Conservation (phyloP, 768 basidiomycete genomes). For the Macrolepiota albuminosa region DNA sequence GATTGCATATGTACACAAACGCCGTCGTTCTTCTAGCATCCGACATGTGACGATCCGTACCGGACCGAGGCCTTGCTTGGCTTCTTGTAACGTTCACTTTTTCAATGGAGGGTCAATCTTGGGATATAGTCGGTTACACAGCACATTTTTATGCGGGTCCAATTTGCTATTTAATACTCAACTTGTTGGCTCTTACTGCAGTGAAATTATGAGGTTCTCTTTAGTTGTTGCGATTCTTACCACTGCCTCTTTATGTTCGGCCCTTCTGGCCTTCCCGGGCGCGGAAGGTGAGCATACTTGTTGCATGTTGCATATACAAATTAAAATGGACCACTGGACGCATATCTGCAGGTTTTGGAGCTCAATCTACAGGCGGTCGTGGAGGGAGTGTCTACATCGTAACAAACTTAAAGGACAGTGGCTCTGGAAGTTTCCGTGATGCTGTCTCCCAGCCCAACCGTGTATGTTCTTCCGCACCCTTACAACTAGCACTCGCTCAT, state of each 20-base stretch:
- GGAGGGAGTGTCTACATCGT: slow-evolving; percentile 30
- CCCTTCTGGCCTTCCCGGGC: slow-evolving; percentile 28
- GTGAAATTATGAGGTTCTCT: slow-evolving; percentile 9
- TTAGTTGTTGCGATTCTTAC: slow-evolving; percentile 2
- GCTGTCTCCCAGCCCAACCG: slow-evolving; percentile 27
- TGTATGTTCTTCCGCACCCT: slow-evolving; percentile 9
- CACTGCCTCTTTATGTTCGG: slow-evolving; percentile 15
- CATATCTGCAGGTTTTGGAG: slow-evolving; percentile 24
- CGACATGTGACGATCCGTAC: slow-evolving; percentile 7
- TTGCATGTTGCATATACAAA: neutral
- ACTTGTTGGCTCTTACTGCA: neutral
- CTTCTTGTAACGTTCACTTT: neutral
- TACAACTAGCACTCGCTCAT: neutral
- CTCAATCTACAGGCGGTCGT: slow-evolving; percentile 28
- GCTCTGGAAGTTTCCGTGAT: slow-evolving; percentile 30
- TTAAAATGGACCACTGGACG: neutral
- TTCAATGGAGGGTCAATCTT: slow-evolving; percentile 2
- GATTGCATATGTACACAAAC: neutral
- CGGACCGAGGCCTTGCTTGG: slow-evolving; percentile 5
- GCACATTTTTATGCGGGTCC: neutral
- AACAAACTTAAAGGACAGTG: slow-evolving; percentile 29
- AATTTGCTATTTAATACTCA: neutral
- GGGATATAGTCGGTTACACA: slow-evolving; percentile 10
- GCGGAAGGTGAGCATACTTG: slow-evolving; percentile 22
- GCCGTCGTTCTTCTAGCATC: neutral